phyloP scores from a whole-genome alignment of 768 basidiomycete genomes.

The Cyathus striatus region DNA sequence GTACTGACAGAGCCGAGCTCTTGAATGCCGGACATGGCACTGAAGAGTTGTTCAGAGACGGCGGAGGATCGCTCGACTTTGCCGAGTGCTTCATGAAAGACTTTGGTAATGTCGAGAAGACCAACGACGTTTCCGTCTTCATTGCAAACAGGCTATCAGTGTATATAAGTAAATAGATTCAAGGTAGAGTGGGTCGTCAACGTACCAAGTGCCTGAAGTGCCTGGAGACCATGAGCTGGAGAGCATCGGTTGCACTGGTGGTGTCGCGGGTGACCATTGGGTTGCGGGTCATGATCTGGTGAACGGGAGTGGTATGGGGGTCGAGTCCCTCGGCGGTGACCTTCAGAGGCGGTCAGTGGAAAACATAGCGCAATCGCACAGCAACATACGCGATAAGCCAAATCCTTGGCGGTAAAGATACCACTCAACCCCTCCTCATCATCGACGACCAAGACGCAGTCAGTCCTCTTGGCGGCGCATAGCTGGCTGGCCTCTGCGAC shows the following conservation, averaged over 20 bases:
- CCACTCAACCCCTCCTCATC: conserved; percentile 97
- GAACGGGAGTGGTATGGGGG: conserved; percentile 85
- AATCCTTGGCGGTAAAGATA: conserved; percentile 98
- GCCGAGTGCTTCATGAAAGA: conserved; percentile 97
- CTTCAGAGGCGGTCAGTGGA: conserved; percentile 31
- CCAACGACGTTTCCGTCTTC: conserved; percentile 99
- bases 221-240: conserved; percentile 95
- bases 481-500: conserved; percentile 97
- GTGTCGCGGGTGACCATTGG: conserved; percentile 99
- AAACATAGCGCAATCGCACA: conserved; percentile 1
- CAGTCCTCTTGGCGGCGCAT: conserved; percentile 96
- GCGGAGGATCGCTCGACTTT: conserved; percentile 97
- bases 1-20: conserved; percentile 80
- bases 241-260: conserved; percentile 94
- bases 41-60: conserved; percentile 95
- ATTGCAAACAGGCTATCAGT: conserved; percentile 96
- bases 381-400: conserved; percentile 84
- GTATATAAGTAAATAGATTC: conserved; percentile 4
- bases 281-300: conserved; percentile 95
- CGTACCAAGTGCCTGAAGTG: conserved; percentile 95
- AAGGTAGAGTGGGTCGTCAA: conserved; percentile 5
- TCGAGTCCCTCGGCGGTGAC: conserved; percentile 96
- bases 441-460: conserved; percentile 98
- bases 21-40: conserved; percentile 95
- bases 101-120: conserved; percentile 96